A percentile compares a stretch with the other conserved stretches of the same genome.
phyloP scores from a whole-genome alignment of 345 rosid genomes.

The Anastatica hierochuntica region DNA sequence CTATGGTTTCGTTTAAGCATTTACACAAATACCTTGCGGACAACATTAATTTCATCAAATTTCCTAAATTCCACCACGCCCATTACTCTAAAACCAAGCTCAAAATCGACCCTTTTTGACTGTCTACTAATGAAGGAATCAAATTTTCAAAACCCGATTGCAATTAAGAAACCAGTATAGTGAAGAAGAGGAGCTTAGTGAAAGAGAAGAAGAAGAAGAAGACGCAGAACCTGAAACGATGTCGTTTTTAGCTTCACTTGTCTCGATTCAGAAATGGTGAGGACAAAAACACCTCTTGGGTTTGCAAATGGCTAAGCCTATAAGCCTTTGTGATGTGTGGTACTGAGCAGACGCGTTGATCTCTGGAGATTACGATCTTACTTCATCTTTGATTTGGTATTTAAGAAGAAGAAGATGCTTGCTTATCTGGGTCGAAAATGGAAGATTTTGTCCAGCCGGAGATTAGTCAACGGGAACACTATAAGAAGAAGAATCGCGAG shows the following conservation, averaged over 20 bases:
- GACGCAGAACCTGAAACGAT: background rate
- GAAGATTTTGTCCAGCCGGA: slow-evolving; percentile 15
- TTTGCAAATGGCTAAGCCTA: too few species aligned
- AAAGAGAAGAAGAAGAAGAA: background rate
- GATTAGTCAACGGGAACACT: background rate
- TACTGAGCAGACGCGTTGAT: too few species aligned
- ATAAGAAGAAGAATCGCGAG: background rate
- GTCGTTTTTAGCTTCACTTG: background rate
- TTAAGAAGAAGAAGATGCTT: slow-evolving; percentile 12
- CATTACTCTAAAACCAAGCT: slow-evolving; percentile 6
- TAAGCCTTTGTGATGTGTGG: too few species aligned
- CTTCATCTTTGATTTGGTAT: background rate
- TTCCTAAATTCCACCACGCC: background rate
- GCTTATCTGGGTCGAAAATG: slow-evolving; percentile 10
- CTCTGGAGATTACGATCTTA: too few species aligned
- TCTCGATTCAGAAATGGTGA: too few species aligned
- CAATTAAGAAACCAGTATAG: background rate
- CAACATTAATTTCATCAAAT: background rate
- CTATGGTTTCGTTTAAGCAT: background rate
- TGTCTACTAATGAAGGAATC: background rate
- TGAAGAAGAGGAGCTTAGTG: background rate
- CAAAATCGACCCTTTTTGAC: slow-evolving; percentile 1
- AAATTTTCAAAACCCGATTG: background rate
- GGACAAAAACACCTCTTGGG: too few species aligned
- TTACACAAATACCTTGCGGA: slow-evolving; percentile 12